Evolutionary conservation across 441 rosid genomes (phyloP).

Genomic region (Syzygium syzygioides): DNA sequence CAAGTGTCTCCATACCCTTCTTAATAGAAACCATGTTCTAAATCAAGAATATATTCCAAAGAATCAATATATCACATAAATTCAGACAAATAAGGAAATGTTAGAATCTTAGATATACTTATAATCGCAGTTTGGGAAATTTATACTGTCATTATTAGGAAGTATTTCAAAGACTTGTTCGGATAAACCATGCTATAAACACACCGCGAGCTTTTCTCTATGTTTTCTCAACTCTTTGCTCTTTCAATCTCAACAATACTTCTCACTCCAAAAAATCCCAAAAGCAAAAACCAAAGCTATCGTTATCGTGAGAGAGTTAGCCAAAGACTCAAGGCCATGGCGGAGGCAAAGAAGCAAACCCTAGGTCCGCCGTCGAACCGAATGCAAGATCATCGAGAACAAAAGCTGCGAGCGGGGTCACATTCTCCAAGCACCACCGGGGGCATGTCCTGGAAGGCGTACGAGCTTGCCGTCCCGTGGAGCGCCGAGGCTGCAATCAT

Average conservation of each 20-base stretch:
- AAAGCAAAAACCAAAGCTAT: neutral
- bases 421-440: neutral
- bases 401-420: neutral
- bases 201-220: neutral
- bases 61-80: neutral
- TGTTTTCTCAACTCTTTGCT: neutral
- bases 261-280: neutral
- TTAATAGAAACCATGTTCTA: neutral
- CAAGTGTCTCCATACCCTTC: neutral
- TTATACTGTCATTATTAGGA: neutral
- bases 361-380: neutral
- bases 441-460: neutral
- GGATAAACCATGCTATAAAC: neutral
- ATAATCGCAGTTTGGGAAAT: neutral
- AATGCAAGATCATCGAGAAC: neutral
- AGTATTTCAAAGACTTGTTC: neutral
- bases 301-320: neutral
- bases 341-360: neutral
- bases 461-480: neutral
- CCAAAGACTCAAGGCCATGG: neutral
- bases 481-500: neutral
- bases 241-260: neutral
- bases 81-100: neutral
- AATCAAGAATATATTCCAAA: neutral
- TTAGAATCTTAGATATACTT: neutral